Evolutionary conservation across 768 basidiomycete genomes (phyloP).

Genomic region (Terana coerulea): DNA sequence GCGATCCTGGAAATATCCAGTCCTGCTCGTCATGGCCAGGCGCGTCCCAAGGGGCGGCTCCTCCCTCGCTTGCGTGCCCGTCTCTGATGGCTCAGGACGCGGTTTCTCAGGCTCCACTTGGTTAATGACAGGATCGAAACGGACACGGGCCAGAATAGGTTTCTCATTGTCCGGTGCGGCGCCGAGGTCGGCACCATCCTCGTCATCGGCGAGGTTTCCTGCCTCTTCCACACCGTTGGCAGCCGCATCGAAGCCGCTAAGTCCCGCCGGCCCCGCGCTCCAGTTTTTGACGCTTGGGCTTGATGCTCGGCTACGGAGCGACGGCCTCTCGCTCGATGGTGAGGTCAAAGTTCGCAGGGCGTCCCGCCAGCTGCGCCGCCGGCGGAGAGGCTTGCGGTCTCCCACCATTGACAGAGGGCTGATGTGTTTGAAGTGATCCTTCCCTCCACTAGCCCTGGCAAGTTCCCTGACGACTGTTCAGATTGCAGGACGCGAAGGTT

Average conservation of each 20-base stretch:
- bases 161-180: slow-evolving; percentile 65
- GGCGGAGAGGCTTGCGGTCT: slow-evolving; percentile 38
- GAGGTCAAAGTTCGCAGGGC: slow-evolving; percentile 24
- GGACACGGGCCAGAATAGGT: slow-evolving; percentile 71
- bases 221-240: slow-evolving; percentile 36
- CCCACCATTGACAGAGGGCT: slow-evolving; percentile 91
- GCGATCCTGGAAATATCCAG: slow-evolving; percentile 90
- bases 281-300: slow-evolving; percentile 12
- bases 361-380: slow-evolving; percentile 30
- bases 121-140: slow-evolving; percentile 31
- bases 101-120: slow-evolving; percentile 4
- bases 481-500: slow-evolving; percentile 81
- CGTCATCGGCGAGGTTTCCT: slow-evolving; percentile 48
- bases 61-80: slow-evolving; percentile 10
- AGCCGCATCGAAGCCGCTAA: neutral
- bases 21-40: slow-evolving; percentile 92
- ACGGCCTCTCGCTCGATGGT: slow-evolving; percentile 17
- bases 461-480: slow-evolving; percentile 84
- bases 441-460: slow-evolving; percentile 75
- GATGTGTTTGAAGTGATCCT: slow-evolving; percentile 77
- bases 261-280: slow-evolving; percentile 1
- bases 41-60: slow-evolving; percentile 71
- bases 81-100: neutral
- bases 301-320: slow-evolving; percentile 13
- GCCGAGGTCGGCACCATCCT: slow-evolving; percentile 45